A percentile compares a stretch with the other conserved stretches of the same genome.
Conservation (phyloP, 345 rosid species). For the Eucalyptus urophylla region DNA sequence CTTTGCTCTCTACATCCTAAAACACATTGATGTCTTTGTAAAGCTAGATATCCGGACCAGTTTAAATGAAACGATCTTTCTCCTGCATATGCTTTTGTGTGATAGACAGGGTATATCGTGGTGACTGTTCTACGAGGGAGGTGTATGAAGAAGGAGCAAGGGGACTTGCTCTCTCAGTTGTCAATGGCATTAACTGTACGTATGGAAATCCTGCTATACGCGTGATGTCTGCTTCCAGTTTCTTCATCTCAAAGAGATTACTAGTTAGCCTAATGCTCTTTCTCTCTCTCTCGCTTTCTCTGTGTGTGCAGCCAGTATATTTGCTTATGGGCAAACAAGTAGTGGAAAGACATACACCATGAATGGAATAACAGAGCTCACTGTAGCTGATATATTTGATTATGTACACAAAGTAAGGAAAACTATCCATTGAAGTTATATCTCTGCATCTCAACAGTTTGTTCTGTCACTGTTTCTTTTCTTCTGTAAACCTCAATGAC, state of each 20-base stretch:
- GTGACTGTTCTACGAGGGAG: slow-evolving; percentile 69
- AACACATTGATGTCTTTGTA: neutral
- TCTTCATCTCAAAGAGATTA: neutral
- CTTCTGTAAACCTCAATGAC: neutral
- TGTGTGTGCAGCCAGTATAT: slow-evolving; percentile 63
- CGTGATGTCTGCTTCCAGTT: neutral
- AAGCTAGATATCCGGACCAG: neutral
- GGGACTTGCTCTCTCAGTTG: slow-evolving; percentile 87
- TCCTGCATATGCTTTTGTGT: neutral
- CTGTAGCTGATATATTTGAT: slow-evolving; percentile 87
- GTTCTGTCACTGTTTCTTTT: neutral
- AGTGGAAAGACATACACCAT: slow-evolving; percentile 99
- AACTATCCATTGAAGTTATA: neutral
- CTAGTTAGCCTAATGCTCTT: neutral
- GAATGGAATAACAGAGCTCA: slow-evolving; percentile 83
- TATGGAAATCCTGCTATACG: neutral
- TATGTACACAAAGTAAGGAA: slow-evolving; percentile 53
- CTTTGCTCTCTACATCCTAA: neutral
- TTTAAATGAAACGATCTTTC: neutral
- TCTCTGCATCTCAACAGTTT: neutral
- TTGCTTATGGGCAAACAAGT: slow-evolving; percentile 99
- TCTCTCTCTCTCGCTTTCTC: neutral
- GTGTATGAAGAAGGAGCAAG: slow-evolving; percentile 76
- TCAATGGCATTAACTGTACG: slow-evolving; percentile 87
- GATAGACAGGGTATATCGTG: slow-evolving; percentile 87